Conservation (phyloP, 2,329 filamentous ascomycete genomes). For the Tolypocladium album region DNA sequence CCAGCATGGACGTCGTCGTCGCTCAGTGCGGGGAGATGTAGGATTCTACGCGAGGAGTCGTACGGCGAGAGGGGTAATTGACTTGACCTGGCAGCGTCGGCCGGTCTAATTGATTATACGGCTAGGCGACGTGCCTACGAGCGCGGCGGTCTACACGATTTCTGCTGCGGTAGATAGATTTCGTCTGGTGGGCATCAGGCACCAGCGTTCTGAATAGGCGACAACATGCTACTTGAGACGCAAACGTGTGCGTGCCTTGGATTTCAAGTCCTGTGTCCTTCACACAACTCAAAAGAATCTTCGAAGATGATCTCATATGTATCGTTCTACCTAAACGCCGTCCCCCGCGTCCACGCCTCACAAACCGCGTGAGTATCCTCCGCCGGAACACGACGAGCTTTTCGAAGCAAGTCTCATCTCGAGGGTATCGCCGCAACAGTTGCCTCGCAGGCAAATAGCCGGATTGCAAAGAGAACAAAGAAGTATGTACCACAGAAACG, state of each 20-base stretch:
- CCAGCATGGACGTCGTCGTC: constrained; percentile 75
- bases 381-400: neutral
- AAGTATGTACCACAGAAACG: neutral
- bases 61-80: no score
- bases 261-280: no score
- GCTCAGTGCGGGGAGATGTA: constrained; percentile 80
- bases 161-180: neutral
- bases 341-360: neutral
- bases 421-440: neutral
- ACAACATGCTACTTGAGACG: neutral
- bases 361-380: neutral
- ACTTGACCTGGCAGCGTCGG: no score
- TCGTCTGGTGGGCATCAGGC: neutral
- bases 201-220: neutral
- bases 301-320: neutral
- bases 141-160: neutral
- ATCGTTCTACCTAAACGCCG: neutral
- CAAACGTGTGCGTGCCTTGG: neutral
- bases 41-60: neutral
- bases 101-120: neutral
- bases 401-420: neutral
- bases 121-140: no score
- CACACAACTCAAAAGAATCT: neutral
- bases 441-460: neutral
- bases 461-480: neutral